Evolutionary conservation across 2,329 filamentous ascomycete genomes (phyloP).

Genomic region (Parascedosporium putredinis): DNA sequence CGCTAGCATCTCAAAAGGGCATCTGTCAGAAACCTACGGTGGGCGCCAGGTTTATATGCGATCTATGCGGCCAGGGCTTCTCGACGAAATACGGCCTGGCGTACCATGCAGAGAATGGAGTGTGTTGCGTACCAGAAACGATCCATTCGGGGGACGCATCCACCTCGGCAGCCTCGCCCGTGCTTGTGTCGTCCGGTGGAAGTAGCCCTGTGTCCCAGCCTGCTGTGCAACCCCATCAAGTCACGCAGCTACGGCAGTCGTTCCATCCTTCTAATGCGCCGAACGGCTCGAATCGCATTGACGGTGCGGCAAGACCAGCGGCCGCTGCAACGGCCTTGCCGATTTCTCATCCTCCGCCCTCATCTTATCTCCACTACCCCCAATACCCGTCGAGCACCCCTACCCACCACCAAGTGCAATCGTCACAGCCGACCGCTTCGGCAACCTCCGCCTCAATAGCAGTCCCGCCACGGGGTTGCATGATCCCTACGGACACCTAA

Average conservation of each 20-base stretch:
- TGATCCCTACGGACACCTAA: constrained; percentile 36
- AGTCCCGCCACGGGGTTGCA: constrained; percentile 4
- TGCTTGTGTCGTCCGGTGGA: background rate
- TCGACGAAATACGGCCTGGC: constrained; percentile 27
- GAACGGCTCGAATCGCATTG: too few relatives aligned
- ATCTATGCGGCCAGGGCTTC: constrained; percentile 34
- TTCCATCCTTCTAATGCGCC: background rate
- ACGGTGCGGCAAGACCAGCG: too few relatives aligned
- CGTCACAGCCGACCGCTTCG: too few relatives aligned
- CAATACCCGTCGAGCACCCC: background rate
- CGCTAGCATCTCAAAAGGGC: constrained; percentile 24
- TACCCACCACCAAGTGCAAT: background rate
- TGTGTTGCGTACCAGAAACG: constrained; percentile 31
- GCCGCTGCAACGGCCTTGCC: too few relatives aligned
- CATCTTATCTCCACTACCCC: too few relatives aligned
- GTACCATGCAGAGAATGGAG: constrained; percentile 33
- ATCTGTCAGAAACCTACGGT: constrained; percentile 19
- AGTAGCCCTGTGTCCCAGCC: background rate
- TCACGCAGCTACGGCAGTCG: background rate
- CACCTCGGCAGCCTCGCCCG: background rate
- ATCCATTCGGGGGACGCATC: background rate
- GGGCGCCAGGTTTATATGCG: constrained; percentile 25
- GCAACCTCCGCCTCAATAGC: too few relatives aligned
- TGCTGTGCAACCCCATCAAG: background rate
- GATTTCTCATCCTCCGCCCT: too few relatives aligned